Percentiles rank a stretch among this genome's conserved stretches.
These are phyloP conservation scores for Orychophragmus violaceus DNA, from an alignment of 345 rosid genomes.

Conservation along the genomic window DNA sequence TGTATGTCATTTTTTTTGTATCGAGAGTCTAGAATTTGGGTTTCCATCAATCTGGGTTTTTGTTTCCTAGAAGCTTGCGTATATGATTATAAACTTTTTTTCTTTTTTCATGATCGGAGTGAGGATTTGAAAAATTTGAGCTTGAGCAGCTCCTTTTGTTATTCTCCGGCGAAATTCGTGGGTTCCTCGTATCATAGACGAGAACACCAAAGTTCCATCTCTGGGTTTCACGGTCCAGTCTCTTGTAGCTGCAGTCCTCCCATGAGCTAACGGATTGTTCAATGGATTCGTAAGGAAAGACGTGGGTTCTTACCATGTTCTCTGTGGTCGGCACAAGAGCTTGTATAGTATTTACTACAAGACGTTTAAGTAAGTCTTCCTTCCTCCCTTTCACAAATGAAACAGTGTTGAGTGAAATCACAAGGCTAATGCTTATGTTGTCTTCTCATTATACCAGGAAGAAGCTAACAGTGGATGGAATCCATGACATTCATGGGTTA, in stretches of 20 bases:
- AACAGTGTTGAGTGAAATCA: background rate
- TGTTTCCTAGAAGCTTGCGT: too few relatives aligned
- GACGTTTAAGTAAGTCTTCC: constrained; percentile 68
- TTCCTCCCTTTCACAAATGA: constrained; percentile 9
- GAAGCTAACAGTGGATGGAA: too few relatives aligned
- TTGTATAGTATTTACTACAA: constrained; percentile 79
- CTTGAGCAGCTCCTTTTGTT: too few relatives aligned
- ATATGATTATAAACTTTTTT: too few relatives aligned
- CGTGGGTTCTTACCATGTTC: constrained; percentile 52
- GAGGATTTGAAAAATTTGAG: constrained; percentile 53
- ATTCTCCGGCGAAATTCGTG: too few relatives aligned
- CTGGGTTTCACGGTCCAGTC: constrained; percentile 67
- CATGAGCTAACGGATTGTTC: too few relatives aligned
- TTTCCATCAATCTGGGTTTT: too few relatives aligned
- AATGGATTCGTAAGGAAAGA: constrained; percentile 70
- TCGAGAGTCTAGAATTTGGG: too few relatives aligned
- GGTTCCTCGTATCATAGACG: too few relatives aligned
- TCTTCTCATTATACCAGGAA: constrained; percentile 47
- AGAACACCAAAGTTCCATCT: constrained; percentile 69
- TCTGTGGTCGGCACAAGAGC: constrained; percentile 85
- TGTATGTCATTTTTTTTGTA: too few relatives aligned
- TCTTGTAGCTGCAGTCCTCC: constrained; percentile 75
- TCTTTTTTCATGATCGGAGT: constrained; percentile 40
- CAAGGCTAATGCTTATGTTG: constrained; percentile 3
- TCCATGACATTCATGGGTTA: constrained; percentile 87